These are phyloP conservation scores for Pseudozyma sp. DNA, from an alignment of 1,284 basidiomycete genomes.

Conservation along the genomic window DNA sequence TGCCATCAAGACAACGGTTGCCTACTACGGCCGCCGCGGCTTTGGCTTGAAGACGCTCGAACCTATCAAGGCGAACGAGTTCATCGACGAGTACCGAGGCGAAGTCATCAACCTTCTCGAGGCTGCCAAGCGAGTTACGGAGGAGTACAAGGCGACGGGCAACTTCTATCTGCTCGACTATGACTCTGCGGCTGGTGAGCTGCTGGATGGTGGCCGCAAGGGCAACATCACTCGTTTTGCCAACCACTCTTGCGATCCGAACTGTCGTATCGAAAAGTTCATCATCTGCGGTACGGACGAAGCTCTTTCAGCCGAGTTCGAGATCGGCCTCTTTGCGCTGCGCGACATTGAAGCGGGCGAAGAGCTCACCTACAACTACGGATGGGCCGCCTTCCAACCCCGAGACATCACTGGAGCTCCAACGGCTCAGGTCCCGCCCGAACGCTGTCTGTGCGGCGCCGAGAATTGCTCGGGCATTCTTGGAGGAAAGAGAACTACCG, in stretches of 20 bases:
- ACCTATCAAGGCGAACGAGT: slow-evolving; percentile 49
- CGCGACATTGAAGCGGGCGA: slow-evolving; percentile 64
- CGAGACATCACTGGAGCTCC: slow-evolving; percentile 52
- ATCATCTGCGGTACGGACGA: slow-evolving; percentile 63
- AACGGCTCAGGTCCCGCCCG: slow-evolving; percentile 23
- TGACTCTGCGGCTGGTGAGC: slow-evolving; percentile 62
- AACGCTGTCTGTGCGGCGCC: slow-evolving; percentile 57
- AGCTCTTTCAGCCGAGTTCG: slow-evolving; percentile 57
- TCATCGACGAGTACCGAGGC: slow-evolving; percentile 65
- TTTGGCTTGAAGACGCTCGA: slow-evolving; percentile 60
- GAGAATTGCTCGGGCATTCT: slow-evolving; percentile 57
- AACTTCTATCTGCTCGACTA: slow-evolving; percentile 65
- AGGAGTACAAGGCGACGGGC: slow-evolving; percentile 56
- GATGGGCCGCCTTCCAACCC: slow-evolving; percentile 59
- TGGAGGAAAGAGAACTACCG: slow-evolving; percentile 51
- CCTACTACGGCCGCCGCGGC: slow-evolving; percentile 58
- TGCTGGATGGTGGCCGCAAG: slow-evolving; percentile 61
- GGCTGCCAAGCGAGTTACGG: slow-evolving; percentile 51
- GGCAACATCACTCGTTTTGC: slow-evolving; percentile 65
- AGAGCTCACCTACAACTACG: slow-evolving; percentile 66
- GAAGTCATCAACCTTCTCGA: slow-evolving; percentile 62
- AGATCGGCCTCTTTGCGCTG: slow-evolving; percentile 62
- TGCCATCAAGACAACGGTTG: slow-evolving; percentile 42
- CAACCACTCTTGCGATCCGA: slow-evolving; percentile 65
- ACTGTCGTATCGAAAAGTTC: slow-evolving; percentile 65